Evolutionary conservation across 164 flowering plant genomes (phyloP).

Genomic region (Tinospora cordifolia): DNA sequence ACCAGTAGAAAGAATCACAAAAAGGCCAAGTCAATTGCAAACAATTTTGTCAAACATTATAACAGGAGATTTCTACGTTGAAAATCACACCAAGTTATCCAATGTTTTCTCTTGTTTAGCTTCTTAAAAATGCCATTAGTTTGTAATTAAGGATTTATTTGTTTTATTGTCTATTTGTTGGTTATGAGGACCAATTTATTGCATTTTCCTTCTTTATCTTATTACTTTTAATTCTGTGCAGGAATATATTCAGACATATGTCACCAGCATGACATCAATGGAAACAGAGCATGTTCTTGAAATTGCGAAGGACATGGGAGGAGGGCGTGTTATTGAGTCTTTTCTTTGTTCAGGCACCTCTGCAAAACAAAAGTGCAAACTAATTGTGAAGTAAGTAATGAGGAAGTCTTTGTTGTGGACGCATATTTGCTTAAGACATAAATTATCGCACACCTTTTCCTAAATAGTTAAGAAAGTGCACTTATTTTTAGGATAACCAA

Average conservation of each 20-base stretch:
- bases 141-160: not conserved
- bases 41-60: not conserved
- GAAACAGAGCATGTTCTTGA: constrained; percentile 56
- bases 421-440: not conserved
- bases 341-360: constrained; percentile 65
- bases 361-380: constrained; percentile 54
- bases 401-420: too few relatives aligned
- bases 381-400: constrained; percentile 54
- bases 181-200: not conserved
- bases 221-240: constrained; percentile 17
- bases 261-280: constrained; percentile 58
- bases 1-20: too few relatives aligned
- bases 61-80: not conserved
- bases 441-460: not conserved
- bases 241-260: constrained; percentile 58
- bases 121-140: not conserved
- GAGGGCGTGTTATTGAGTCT: constrained; percentile 77
- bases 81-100: not conserved
- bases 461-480: not conserved
- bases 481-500: not conserved
- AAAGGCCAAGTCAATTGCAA: too few relatives aligned
- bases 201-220: not conserved
- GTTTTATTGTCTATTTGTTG: not conserved
- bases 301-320: constrained; percentile 62
- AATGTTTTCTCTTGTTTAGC: not conserved